A percentile compares a stretch with the other conserved stretches of the same genome.
These are phyloP conservation scores for Penicillium sumatraense DNA, from an alignment of 2,329 filamentous ascomycete species.

Conservation along the genomic window DNA sequence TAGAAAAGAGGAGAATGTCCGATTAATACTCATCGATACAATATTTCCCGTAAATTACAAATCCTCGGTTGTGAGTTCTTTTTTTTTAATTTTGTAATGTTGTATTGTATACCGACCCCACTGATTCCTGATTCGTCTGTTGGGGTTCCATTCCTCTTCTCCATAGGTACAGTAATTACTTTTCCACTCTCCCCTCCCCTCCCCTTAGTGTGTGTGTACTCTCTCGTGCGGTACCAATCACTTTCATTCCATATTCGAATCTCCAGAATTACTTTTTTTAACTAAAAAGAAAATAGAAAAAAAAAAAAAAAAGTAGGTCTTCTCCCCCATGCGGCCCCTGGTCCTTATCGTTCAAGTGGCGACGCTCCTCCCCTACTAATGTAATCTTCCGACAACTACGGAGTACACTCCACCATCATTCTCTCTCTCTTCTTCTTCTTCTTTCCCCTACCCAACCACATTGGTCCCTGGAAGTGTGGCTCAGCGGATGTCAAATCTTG, in stretches of 20 bases:
- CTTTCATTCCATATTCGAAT: constrained; percentile 10
- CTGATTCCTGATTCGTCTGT: constrained; percentile 9
- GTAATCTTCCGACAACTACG: constrained; percentile 18
- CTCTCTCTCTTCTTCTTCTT: neutral
- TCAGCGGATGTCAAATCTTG: constrained; percentile 22
- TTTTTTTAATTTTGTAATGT: too few relatives aligned
- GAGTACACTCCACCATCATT: constrained; percentile 1
- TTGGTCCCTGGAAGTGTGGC: constrained; percentile 20
- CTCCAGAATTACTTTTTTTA: too few relatives aligned
- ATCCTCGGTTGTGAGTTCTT: neutral
- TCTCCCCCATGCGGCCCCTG: constrained; percentile 11
- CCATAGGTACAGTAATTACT: constrained; percentile 26
- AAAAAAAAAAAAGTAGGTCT: constrained; percentile 6
- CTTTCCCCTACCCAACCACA: constrained; percentile 1
- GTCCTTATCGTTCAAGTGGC: constrained; percentile 27
- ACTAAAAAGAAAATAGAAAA: constrained; percentile 10
- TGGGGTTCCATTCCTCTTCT: constrained; percentile 18
- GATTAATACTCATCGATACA: neutral
- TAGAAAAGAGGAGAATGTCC: neutral
- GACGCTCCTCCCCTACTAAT: constrained; percentile 8
- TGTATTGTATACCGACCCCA: constrained; percentile 14
- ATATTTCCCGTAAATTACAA: neutral
- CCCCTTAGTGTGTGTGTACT: neutral
- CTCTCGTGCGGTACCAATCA: constrained; percentile 23
- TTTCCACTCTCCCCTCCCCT: constrained; percentile 5